Conservation (phyloP, 2,329 filamentous ascomycete genomes). For the Colletotrichum neosansevieriae region DNA sequence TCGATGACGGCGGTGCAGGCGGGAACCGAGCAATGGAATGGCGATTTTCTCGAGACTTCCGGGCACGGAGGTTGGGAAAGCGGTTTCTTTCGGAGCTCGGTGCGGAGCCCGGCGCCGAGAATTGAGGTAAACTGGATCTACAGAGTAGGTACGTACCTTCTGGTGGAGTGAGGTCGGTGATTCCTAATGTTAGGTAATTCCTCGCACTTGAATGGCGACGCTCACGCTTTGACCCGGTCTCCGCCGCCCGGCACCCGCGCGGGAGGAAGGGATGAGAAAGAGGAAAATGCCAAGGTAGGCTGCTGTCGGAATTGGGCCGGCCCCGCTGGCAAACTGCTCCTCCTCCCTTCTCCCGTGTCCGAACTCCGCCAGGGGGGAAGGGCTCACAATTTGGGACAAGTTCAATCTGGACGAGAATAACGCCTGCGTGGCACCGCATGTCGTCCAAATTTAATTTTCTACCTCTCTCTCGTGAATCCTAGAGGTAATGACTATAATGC, state of each 20-base stretch:
- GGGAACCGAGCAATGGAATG: neutral
- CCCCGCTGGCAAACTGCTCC: neutral
- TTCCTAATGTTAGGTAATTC: conserved; percentile 32
- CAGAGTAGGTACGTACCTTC: no score
- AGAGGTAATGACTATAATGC: no score
- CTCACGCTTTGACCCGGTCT: neutral
- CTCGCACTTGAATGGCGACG: conserved; percentile 14
- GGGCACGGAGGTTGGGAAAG: conserved; percentile 1
- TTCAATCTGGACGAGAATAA: no score
- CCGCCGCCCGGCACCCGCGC: no score
- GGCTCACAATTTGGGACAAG: no score
- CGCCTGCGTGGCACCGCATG: no score
- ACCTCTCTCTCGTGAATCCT: no score
- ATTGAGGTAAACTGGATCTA: no score
- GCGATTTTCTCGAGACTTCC: neutral
- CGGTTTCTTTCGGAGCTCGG: conserved; percentile 17
- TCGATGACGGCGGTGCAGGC: no score
- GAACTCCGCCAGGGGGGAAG: neutral
- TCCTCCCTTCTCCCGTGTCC: neutral
- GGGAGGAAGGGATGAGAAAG: no score
- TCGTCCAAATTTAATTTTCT: no score
- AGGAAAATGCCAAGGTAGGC: neutral
- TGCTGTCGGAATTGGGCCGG: neutral
- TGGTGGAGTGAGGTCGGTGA: conserved; percentile 2
- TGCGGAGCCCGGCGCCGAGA: conserved; percentile 30